Conservation (phyloP, 345 rosid genomes). For the Moricandia arvensis region DNA sequence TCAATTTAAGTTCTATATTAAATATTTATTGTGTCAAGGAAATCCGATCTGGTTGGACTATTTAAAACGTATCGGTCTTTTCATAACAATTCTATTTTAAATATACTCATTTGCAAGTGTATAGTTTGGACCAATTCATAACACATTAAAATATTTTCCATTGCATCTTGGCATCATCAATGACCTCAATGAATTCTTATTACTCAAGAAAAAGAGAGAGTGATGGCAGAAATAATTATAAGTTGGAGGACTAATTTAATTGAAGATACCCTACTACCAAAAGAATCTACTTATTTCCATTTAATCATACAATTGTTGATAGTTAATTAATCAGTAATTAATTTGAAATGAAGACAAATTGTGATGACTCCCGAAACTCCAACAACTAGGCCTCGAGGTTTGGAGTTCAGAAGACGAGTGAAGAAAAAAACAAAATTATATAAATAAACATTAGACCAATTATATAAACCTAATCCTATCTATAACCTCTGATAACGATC, state of each 20-base stretch:
- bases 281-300: constrained; percentile 10
- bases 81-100: not conserved
- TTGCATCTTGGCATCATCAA: constrained; percentile 24
- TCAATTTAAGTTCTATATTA: not conserved
- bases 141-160: not conserved
- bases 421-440: not conserved
- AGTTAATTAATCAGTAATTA: constrained; percentile 5
- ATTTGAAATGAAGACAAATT: constrained; percentile 15
- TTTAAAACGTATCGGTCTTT: constrained; percentile 5
- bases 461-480: constrained; percentile 29
- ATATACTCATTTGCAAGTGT: not conserved
- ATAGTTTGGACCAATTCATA: constrained; percentile 19
- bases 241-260: too few species aligned
- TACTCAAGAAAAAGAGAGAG: not conserved
- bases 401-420: constrained; percentile 29
- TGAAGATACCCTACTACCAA: constrained; percentile 9
- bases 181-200: constrained; percentile 29
- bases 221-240: constrained; percentile 8
- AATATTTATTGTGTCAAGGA: not conserved
- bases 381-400: constrained; percentile 39
- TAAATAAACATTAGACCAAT: constrained; percentile 8
- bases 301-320: not conserved
- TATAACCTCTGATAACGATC: constrained; percentile 20
- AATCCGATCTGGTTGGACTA: not conserved
- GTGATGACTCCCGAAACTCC: constrained; percentile 32